phyloP scores from a whole-genome alignment of 306 rosid species.

The Vachellia collinsii region DNA sequence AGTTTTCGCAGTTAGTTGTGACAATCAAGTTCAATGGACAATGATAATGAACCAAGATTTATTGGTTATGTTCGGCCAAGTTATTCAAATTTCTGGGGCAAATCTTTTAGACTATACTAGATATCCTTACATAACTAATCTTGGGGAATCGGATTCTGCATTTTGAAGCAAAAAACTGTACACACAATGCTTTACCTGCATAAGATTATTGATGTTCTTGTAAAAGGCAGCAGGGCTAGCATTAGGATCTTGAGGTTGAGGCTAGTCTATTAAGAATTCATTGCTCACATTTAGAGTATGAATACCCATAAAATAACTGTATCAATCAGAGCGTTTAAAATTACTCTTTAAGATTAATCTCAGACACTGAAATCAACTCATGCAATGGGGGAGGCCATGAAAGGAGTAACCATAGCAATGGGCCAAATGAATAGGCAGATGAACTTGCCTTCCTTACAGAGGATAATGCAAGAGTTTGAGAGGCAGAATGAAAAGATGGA shows the following conservation, averaged over 20 bases:
- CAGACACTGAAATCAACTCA: conserved; percentile 76
- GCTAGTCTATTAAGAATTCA: background rate
- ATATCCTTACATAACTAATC: background rate
- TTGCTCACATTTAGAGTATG: background rate
- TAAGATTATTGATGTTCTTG: background rate
- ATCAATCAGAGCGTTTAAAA: conserved; percentile 5
- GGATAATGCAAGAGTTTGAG: conserved; percentile 73
- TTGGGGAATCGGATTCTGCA: conserved; percentile 9
- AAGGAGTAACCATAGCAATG: conserved; percentile 78
- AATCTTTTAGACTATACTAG: background rate
- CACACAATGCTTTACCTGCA: background rate
- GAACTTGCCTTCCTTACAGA: conserved; percentile 73
- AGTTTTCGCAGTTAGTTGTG: background rate
- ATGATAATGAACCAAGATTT: background rate
- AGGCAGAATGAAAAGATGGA: conserved; percentile 81
- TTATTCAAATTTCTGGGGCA: background rate
- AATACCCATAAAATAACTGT: background rate
- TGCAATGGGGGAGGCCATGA: conserved; percentile 85
- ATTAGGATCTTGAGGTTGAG: background rate
- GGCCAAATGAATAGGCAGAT: conserved; percentile 72
- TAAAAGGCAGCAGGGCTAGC: background rate
- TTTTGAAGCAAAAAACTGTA: background rate
- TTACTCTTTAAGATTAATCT: conserved; percentile 30
- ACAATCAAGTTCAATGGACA: background rate
- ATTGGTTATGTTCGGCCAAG: background rate